Evolutionary conservation across 805 yeast genomes (phyloP), one percentile per base, ranked within the genome.

Genomic region (Yarrowia deformans): DNA sequence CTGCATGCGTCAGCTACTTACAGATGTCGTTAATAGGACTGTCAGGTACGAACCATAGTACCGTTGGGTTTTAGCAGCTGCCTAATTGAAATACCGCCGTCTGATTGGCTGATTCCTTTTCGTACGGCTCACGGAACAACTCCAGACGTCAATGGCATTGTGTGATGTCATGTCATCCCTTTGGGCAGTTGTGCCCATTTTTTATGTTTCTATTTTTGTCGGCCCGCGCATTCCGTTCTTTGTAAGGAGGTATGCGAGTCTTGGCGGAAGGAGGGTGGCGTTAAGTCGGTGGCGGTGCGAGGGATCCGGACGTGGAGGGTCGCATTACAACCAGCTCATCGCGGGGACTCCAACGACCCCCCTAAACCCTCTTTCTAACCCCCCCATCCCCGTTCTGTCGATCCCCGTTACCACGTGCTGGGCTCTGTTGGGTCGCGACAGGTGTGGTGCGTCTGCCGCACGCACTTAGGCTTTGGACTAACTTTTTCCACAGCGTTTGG

Each of bases 371-470:
- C 14, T 35, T 6, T 3, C 6, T 18, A 7, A 6, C 18, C 4
- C 10, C 12, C 18, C 29, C 5, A 1, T 2, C n/a, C 32, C 58
- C 58, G 9, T 14, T 35, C 3, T 52, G 58, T 52, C 58, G 58
- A 52, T 52, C 58, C 43, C 58, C 58, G 42, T 35, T 35, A 18
- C 58, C 58, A 52, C 58, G 58, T 52, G 58, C 58, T 18, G n/a
- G n/a, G 12, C 43, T 52, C 58, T 14, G 58, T 52, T 35, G 58
- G 58, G 29, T 48, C 58, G 42, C n/a, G 56, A 34, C 56, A 32
- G 14, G 39, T 9, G 29, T 10, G 40, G 23, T 50, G 58, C 43
- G 23, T 52, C 58, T 52, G 58, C 58, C 58, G 58, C 58, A 52
- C 58, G 32, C 7, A 18, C 10, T 34, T 34, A 34, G 37, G 37